Conservation (phyloP, 2,329 filamentous ascomycete genomes). For the Exserohilum turcica region DNA sequence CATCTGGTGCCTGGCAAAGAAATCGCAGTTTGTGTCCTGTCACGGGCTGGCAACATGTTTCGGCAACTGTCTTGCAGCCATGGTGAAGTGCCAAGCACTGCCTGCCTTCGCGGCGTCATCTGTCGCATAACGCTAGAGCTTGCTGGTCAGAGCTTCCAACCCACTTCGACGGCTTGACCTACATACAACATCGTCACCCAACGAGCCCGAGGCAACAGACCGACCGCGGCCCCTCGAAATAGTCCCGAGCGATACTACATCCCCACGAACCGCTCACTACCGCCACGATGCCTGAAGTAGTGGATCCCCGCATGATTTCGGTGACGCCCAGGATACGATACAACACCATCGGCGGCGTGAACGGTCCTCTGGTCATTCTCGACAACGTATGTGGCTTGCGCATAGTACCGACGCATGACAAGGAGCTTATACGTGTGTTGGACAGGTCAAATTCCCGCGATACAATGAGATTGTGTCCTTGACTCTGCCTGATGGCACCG, state of each 20-base stretch:
- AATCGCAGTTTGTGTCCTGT: not conserved
- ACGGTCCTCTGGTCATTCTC: constrained; percentile 95
- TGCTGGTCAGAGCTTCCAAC: constrained; percentile 33
- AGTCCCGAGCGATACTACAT: constrained; percentile 25
- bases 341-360: constrained; percentile 98
- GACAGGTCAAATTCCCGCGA: constrained; percentile 91
- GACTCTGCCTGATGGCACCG: constrained; percentile 92
- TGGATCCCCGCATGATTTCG: constrained; percentile 58
- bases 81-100: constrained; percentile 7
- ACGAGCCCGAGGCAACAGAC: constrained; percentile 23
- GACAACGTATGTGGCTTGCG: constrained; percentile 74
- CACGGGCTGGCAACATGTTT: not conserved
- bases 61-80: not conserved
- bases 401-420: constrained; percentile 3
- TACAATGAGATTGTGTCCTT: constrained; percentile 98
- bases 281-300: constrained; percentile 45
- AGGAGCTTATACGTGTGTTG: constrained; percentile 29
- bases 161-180: constrained; percentile 30
- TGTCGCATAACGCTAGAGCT: constrained; percentile 17
- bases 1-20: not conserved
- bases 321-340: constrained; percentile 81
- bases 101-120: constrained; percentile 15
- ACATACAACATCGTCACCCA: constrained; percentile 33
- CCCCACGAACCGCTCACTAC: constrained; percentile 25
- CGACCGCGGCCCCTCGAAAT: constrained; percentile 25